Evolutionary conservation across 495 filamentous ascomycete species (phyloP), one percentile per base, ranked within the genome.

Genomic region (Chaetomium tenue): DNA sequence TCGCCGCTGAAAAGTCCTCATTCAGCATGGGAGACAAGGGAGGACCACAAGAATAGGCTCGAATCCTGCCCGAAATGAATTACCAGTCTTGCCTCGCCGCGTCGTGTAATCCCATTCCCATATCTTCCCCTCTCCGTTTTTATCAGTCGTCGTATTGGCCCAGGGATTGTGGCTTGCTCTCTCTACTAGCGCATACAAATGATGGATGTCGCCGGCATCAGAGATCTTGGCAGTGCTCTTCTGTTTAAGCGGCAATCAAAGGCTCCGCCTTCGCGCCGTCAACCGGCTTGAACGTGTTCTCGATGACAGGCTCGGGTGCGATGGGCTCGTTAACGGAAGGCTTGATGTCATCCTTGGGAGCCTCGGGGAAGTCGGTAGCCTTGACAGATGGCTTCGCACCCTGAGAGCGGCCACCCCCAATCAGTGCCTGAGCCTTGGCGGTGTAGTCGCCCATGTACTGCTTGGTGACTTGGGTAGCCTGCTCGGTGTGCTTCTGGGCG

Each of bases 391-490:
- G 69, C 68, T 76, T 72, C 46, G 71, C 60, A 30, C 76, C 64
- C 20, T 64, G 28, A 70, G 61, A 70, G 77, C 80, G 61, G 30
- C 60, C 66, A 68, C 80, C 70, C 74, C 80, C 75, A 71, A 83
- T 68, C 76, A 91, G 85, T 61, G 86, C 85, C 74, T 92, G 88
- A 62, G 92, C 93, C 82, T 94, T 94, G 74, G 84, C 79, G 60
- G 89, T 88, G 76, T 94, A 93, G 70, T 95, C 90, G 56, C 86
- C 88, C 68, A 91, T 84, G 71, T 93, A 92, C 66, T 89, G 83
- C 81, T 90, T 91, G 74, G 91, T 86, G 57, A 88, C 75, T 68
- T 88, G 88, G 46, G 90, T 87, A 46, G 89, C 90, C 66, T 88
- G 86, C 59, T 84, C 82, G 63, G 92, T 92, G 70, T 91, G 91